These are phyloP conservation scores for Komagataella pastoris DNA, from an alignment of 805 yeast genomes.

Conservation along the genomic window DNA sequence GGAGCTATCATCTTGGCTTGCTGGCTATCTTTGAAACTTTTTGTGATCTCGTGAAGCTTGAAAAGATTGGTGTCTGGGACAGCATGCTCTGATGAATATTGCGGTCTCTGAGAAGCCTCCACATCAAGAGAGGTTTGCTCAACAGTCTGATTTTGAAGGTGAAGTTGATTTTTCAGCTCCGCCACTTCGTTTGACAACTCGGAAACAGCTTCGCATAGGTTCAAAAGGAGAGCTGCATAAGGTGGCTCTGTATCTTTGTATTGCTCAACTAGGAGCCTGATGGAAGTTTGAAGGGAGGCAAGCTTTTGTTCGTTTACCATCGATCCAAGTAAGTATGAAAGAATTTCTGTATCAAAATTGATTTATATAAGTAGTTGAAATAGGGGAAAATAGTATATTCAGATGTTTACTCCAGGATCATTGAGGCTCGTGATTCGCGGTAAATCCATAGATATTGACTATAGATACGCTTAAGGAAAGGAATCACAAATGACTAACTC, in stretches of 20 bases:
- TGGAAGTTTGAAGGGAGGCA: not conserved
- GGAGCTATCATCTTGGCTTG: not conserved
- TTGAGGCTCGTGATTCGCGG: not conserved
- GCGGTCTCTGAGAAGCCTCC: not conserved
- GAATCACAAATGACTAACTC: not conserved
- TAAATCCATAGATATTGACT: not conserved
- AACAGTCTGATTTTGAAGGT: not conserved
- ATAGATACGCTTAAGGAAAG: not conserved
- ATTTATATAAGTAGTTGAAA: not conserved
- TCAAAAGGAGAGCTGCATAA: not conserved
- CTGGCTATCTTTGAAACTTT: not conserved
- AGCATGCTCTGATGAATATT: not conserved
- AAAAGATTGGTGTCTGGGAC: not conserved
- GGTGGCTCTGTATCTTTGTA: not conserved
- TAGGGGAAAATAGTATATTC: not conserved
- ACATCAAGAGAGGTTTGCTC: not conserved
- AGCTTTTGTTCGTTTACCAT: not conserved
- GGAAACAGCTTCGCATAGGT: not conserved
- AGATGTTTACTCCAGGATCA: not conserved
- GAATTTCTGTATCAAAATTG: not conserved
- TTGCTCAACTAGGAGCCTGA: not conserved
- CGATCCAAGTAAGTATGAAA: not conserved
- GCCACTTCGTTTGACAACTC: not conserved
- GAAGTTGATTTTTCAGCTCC: not conserved
- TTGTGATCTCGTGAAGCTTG: not conserved